Conservation (phyloP, 495 filamentous ascomycete species). For the Diplogelasinospora grovesii region DNA sequence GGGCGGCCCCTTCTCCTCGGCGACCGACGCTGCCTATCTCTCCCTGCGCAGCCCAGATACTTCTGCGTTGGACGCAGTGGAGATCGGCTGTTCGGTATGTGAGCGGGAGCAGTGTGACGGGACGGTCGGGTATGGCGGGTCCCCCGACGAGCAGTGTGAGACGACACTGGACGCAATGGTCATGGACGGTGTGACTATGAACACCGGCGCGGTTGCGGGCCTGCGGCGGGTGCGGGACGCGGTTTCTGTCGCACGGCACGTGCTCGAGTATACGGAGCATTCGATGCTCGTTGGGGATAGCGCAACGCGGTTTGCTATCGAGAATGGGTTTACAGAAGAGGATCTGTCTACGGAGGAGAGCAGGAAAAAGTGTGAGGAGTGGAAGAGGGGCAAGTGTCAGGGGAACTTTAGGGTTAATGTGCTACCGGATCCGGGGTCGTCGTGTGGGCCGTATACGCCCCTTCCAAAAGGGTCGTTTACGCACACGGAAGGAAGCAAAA, state of each 20-base stretch:
- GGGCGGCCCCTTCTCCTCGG: constrained; percentile 39
- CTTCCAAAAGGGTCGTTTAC: too few species aligned
- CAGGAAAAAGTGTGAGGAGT: constrained; percentile 26
- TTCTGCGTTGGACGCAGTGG: constrained; percentile 37
- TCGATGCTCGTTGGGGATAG: constrained; percentile 40
- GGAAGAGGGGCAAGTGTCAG: constrained; percentile 30
- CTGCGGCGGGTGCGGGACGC: constrained; percentile 38
- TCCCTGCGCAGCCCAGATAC: constrained; percentile 23
- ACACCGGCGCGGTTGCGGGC: constrained; percentile 38
- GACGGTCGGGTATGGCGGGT: constrained; percentile 43
- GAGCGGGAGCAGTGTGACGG: constrained; percentile 39
- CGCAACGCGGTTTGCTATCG: constrained; percentile 38
- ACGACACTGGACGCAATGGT: constrained; percentile 44
- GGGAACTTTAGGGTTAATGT: constrained; percentile 38
- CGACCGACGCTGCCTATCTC: constrained; percentile 42
- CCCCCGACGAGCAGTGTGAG: constrained; percentile 41
- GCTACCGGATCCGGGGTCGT: constrained; percentile 23
- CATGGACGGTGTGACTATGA: constrained; percentile 39
- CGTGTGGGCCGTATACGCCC: constrained; percentile 38
- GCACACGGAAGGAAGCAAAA: too few species aligned
- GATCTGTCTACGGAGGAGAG: constrained; percentile 32
- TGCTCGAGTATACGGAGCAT: constrained; percentile 39
- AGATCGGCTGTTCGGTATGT: constrained; percentile 38
- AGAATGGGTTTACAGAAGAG: constrained; percentile 37
- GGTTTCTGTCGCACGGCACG: constrained; percentile 37